Conservation (phyloP, 352 stramenopile species). For the Pythium apleroticum region DNA sequence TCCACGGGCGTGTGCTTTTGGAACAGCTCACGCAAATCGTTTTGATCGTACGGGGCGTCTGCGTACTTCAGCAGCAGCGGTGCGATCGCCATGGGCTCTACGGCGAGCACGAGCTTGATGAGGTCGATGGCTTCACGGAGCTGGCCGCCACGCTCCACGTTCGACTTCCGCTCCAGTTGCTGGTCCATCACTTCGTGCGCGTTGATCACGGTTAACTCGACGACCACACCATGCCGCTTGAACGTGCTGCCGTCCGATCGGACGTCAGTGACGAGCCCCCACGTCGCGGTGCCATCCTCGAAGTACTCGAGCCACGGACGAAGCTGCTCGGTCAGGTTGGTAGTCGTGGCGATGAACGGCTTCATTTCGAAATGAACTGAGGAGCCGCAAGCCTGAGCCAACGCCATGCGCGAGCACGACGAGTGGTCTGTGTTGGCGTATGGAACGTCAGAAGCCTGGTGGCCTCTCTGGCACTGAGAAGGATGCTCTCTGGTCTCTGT, state of each 20-base stretch:
- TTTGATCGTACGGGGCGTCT: background rate
- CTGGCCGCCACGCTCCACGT: background rate
- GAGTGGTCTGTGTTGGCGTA: no score
- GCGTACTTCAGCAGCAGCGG: background rate
- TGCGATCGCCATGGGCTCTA: background rate
- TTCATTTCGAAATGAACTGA: background rate
- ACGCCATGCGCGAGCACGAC: no score
- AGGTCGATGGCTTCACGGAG: background rate
- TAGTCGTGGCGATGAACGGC: background rate
- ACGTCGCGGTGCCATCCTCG: background rate
- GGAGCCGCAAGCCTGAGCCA: background rate
- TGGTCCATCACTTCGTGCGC: background rate
- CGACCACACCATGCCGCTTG: slow-evolving; percentile 1
- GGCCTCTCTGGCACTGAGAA: no score
- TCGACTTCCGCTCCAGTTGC: background rate
- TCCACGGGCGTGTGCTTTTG: background rate
- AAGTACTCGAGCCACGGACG: slow-evolving; percentile 1
- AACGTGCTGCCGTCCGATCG: background rate
- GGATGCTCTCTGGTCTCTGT: background rate
- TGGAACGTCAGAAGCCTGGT: no score
- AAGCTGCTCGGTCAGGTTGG: background rate
- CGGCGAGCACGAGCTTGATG: background rate
- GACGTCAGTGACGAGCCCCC: background rate
- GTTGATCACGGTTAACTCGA: background rate
- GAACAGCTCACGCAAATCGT: background rate